Evolutionary conservation across 129 eudicot species (phyloP), one percentile per base, ranked within the genome.

Genomic region (Lactuca sativa): DNA sequence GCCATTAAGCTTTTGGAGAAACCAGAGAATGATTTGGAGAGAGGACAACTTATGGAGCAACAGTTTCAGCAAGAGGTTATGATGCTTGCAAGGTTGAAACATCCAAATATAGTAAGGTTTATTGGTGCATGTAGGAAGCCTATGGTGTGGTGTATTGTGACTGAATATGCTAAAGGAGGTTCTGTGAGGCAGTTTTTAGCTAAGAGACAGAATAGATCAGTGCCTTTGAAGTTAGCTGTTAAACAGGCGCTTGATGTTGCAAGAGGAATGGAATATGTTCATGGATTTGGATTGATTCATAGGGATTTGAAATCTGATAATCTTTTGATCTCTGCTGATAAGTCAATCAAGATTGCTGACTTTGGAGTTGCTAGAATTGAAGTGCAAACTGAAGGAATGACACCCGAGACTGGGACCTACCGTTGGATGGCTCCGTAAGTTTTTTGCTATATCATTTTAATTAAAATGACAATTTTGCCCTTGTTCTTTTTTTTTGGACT

Each of bases 361-460:
- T 93, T 93, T 67, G 98, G 98, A n/a, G 96, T 92, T 63, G 96
- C 98, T 40, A 82, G 97, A 65, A 92, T 92, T 66, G 97, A 92
- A 83, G 97, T 88, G 77, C 97, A 92, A 84, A 88, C 97, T 2
- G 97, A 88, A 77, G 98, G 96, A 64, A 92, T 92, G 96, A 89
- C 96, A 13, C 96, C 96, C 21, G 98, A 92, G 77, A 92, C 98
- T 0, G 96, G 98, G 77, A 92, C 98, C 9, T 92, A 92, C 67
- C 96, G 98, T 64, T 92, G 98, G 98, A 92, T 92, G 98, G 98
- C 98, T 79, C 98, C 98, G 98, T 92, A 85, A 84, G 96, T 69
- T 62, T 73, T 59, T 62, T 76, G 44, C 25, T 57, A 18, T 18
- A 18, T 5, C 71, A 47, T 30, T 52, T 36, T 55, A 7, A 40